Evolutionary conservation across 148 eudicot species (phyloP).

Genomic region (Selenicereus undatus): DNA sequence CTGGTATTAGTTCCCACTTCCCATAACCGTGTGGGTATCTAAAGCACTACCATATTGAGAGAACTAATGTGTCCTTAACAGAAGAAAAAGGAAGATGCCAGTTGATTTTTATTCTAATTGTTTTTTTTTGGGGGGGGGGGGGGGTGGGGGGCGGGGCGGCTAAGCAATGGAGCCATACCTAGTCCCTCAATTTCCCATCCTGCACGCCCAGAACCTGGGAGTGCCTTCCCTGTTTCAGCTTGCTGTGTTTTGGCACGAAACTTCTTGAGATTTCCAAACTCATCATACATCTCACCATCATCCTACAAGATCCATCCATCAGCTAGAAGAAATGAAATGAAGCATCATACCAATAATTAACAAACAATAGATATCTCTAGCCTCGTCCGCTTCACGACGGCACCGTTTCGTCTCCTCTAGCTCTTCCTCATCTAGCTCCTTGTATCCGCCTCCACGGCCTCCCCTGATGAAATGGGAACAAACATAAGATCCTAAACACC

Average conservation of each 20-base stretch:
- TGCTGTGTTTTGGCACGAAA: conserved; percentile 77
- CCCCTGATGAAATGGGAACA: conserved; percentile 48
- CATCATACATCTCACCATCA: conserved; percentile 98
- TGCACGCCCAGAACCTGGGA: conserved; percentile 90
- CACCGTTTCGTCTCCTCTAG: conserved; percentile 86
- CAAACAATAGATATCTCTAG: conserved; percentile 27
- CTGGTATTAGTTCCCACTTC: too few species aligned
- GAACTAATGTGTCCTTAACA: not conserved
- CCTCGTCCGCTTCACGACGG: conserved; percentile 86
- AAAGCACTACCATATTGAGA: too few species aligned
- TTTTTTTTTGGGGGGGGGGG: not conserved
- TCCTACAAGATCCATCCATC: conserved; percentile 40
- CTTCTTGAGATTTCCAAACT: conserved; percentile 94
- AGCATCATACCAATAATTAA: not conserved
- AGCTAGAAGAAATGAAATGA: conserved; percentile 6
- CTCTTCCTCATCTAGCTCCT: conserved; percentile 97
- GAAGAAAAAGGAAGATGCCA: not conserved
- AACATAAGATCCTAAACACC: not conserved
- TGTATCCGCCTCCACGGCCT: conserved; percentile 97
- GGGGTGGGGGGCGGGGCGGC: not conserved
- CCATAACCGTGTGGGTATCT: too few species aligned
- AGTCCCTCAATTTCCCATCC: conserved; percentile 95
- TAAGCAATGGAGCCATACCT: conserved; percentile 39
- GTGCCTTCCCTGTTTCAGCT: conserved; percentile 52
- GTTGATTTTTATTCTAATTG: too few species aligned